Conservation (phyloP, 305 asterid genomes). For the Solanum aculeatissimum region DNA sequence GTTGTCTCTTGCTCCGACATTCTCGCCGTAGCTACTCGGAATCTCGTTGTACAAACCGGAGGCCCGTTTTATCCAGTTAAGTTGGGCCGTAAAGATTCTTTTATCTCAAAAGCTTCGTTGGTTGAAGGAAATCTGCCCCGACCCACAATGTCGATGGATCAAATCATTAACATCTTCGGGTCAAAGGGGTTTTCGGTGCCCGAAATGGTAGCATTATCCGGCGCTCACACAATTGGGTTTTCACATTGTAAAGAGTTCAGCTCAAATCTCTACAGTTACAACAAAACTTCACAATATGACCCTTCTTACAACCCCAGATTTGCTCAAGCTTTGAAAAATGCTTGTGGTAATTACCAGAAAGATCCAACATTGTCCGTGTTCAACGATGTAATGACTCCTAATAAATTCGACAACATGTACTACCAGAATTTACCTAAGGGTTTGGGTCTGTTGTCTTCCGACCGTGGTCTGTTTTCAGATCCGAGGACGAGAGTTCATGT, state of each 20-base stretch:
- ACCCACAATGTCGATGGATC: constrained; percentile 52
- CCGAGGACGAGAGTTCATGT: constrained; percentile 35
- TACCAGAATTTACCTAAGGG: constrained; percentile 54
- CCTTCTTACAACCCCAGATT: constrained; percentile 63
- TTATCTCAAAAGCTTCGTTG: constrained; percentile 31
- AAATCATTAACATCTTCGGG: constrained; percentile 43
- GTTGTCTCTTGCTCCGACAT: constrained; percentile 88
- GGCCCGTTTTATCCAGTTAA: constrained; percentile 67
- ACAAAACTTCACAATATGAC: constrained; percentile 28
- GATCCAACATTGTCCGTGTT: constrained; percentile 67
- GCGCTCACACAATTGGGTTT: constrained; percentile 95
- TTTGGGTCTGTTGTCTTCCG: constrained; percentile 56
- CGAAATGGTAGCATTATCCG: constrained; percentile 82
- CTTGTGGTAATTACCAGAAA: constrained; percentile 42
- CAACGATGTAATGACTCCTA: constrained; percentile 62
- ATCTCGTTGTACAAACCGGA: constrained; percentile 70
- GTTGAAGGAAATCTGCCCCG: constrained; percentile 66
- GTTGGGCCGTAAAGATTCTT: constrained; percentile 60
- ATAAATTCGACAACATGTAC: constrained; percentile 55
- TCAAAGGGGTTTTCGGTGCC: constrained; percentile 47
- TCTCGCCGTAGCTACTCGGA: constrained; percentile 74
- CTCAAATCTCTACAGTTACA: constrained; percentile 55
- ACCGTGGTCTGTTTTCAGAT: constrained; percentile 47
- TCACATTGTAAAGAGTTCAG: constrained; percentile 88
- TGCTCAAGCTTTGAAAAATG: constrained; percentile 40